These are phyloP conservation scores for Suillus sp. DNA, from an alignment of 768 basidiomycete species.

Conservation along the genomic window DNA sequence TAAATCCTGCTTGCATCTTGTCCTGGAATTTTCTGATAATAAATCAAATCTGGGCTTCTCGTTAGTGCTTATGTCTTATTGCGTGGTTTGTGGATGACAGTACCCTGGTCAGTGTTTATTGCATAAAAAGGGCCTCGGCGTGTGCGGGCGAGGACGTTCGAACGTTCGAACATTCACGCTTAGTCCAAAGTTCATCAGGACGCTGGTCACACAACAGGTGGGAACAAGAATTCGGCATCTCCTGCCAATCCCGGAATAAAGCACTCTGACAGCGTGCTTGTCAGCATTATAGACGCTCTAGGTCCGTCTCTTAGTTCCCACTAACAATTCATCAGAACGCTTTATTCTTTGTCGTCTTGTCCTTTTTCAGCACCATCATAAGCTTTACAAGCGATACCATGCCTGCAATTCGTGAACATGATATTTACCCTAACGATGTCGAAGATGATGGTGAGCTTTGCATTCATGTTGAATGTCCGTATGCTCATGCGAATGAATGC, in stretches of 20 bases:
- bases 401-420: slow-evolving; percentile 32
- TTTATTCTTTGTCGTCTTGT: slow-evolving; percentile 7
- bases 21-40: slow-evolving; percentile 11
- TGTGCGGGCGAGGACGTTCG: background rate
- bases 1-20: slow-evolving; percentile 1
- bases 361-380: background rate
- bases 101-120: slow-evolving; percentile 6
- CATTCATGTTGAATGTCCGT: background rate
- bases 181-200: slow-evolving; percentile 5
- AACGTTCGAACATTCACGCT: background rate
- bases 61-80: slow-evolving; percentile 14
- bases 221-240: slow-evolving; percentile 34
- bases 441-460: slow-evolving; percentile 40
- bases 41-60: slow-evolving; percentile 11
- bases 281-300: slow-evolving; percentile 30
- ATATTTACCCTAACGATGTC: slow-evolving; percentile 25
- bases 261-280: slow-evolving; percentile 28
- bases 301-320: slow-evolving; percentile 23
- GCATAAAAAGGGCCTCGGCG: background rate
- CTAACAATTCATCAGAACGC: slow-evolving; percentile 2
- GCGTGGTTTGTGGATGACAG: slow-evolving; percentile 11
- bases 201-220: slow-evolving; percentile 20
- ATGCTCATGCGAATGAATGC: slow-evolving; percentile 17
- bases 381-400: slow-evolving; percentile 18
- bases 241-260: slow-evolving; percentile 40